Base-by-base conservation (phyloP, 2,329 filamentous ascomycete genomes). In the Alternaria alternata region DNA sequence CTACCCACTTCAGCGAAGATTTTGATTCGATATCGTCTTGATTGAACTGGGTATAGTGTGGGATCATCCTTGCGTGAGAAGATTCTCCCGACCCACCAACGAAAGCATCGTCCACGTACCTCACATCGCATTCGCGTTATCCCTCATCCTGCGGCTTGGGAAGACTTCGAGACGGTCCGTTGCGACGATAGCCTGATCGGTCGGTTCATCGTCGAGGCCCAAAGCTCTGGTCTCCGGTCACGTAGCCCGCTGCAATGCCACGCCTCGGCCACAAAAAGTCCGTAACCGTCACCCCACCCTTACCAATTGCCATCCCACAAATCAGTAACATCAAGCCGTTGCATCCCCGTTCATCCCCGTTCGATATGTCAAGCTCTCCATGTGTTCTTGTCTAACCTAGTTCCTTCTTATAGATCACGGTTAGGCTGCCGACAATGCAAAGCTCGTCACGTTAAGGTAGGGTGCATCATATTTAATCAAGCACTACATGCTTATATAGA, bases 241-340 rank as follows among this genome's bases (percentile, higher is more conserved):
- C n/a, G 28, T 48, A 39, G 46, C 41, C 28, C 28, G 28, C 57
- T 51, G 59, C 64, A 64, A 78, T 78, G 75, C 74, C 76, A 43
- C 72, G 76, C 49, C 61, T 78, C 52, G 76, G 75, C 30, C 76
- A 79, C 58, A 79, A 78, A 55, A 79, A 78, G 70, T 76, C 70
- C 65, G 51, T 61, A 57, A 47, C 34, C 42, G 39, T 26, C 59
- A 46, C 56, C 47, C 48, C 58, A 57, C 47, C 48, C 42, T 20
- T 46, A 49, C 51, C 59, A 60, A 48, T 60, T 39, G 52, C 44
- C 28, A 39, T 28, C 48, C 39, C 39, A 32, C 46, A 12, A 20
- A 18, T 28, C 58, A 47, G 57, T 57, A 48, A 39, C 48, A 48
- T 30, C 48, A 38, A 43, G 38, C 46, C 47, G 22, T 24, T 32